A percentile compares a stretch with the other conserved stretches of the same genome.
Evolutionary conservation across 2,329 filamentous ascomycete species (phyloP).

Genomic region (Alternaria triticimaculans): DNA sequence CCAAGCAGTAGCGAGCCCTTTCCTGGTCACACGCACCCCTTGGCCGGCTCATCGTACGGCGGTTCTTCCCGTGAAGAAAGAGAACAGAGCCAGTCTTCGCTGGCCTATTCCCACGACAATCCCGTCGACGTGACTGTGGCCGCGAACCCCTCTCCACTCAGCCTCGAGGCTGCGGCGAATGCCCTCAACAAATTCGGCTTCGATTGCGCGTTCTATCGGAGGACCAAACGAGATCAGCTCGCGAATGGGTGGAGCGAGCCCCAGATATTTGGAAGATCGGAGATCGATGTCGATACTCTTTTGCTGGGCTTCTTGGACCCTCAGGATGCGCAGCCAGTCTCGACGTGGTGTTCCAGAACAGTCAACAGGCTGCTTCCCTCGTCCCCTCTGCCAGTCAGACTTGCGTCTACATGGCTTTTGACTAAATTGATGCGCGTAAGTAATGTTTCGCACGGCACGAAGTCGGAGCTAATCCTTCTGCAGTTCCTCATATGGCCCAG

Average conservation of each 20-base stretch:
- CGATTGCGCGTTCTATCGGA: conserved; percentile 43
- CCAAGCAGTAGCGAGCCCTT: conserved; percentile 39
- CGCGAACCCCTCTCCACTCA: conserved; percentile 26
- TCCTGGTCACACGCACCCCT: conserved; percentile 25
- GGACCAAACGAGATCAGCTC: conserved; percentile 42
- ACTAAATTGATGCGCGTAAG: conserved; percentile 47
- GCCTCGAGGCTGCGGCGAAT: conserved; percentile 25
- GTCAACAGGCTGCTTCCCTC: conserved; percentile 40
- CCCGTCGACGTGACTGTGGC: conserved; percentile 26
- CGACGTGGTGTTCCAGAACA: conserved; percentile 42
- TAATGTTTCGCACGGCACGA: not conserved
- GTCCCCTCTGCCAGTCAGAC: conserved; percentile 33
- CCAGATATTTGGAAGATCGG: conserved; percentile 43
- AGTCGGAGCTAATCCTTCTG: conserved; percentile 13
- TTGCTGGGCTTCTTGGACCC: conserved; percentile 43
- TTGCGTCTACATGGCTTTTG: conserved; percentile 43
- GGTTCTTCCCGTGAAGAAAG: conserved; percentile 44
- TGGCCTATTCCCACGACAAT: conserved; percentile 31
- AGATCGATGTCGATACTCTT: conserved; percentile 46
- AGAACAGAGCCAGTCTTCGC: conserved; percentile 42
- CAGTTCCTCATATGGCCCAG: conserved; percentile 48
- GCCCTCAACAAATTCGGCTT: conserved; percentile 41
- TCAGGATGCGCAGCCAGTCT: conserved; percentile 41
- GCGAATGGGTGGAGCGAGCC: conserved; percentile 40
- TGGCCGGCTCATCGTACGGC: conserved; percentile 41